Conservation (phyloP, 169 alveolate genomes). For the Sarcocystis neurona region DNA sequence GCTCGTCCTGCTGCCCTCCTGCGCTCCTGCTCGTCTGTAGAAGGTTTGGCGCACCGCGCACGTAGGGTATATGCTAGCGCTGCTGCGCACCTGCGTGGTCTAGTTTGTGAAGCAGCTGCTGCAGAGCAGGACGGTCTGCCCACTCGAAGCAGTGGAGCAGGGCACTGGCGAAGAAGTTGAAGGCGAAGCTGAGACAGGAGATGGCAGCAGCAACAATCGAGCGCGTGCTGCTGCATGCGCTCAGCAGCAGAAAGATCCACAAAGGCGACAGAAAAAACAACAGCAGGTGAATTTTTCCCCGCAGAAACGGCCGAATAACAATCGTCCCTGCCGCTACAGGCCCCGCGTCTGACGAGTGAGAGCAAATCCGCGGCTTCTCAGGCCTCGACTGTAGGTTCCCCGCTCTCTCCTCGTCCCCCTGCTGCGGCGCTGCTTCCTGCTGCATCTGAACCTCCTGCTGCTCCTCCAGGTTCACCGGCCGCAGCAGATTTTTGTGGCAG, state of each 20-base stretch:
- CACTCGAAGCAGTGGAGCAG: slow-evolving; percentile 57
- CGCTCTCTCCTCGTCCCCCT: too few species aligned
- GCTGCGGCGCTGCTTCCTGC: too few species aligned
- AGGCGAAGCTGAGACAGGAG: slow-evolving; percentile 37
- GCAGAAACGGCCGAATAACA: slow-evolving; percentile 48
- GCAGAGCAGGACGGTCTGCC: slow-evolving; percentile 17
- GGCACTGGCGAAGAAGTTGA: slow-evolving; percentile 52
- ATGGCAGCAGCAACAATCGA: slow-evolving; percentile 53
- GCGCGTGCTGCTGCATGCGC: slow-evolving; percentile 52
- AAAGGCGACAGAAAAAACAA: slow-evolving; percentile 44
- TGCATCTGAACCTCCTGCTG: too few species aligned
- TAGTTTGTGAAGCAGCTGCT: slow-evolving; percentile 28
- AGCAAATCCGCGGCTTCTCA: neutral
- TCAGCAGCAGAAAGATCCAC: slow-evolving; percentile 42
- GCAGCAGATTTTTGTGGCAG: too few species aligned
- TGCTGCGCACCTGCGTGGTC: slow-evolving; percentile 61
- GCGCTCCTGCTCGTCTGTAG: too few species aligned
- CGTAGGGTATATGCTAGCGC: too few species aligned
- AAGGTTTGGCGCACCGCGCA: too few species aligned
- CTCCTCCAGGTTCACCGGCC: too few species aligned
- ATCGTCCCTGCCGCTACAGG: slow-evolving; percentile 14
- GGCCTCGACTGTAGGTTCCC: too few species aligned
- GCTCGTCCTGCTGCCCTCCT: too few species aligned
- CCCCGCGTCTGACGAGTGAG: slow-evolving; percentile 1
- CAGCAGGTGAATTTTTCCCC: slow-evolving; percentile 60